Evolutionary conservation across 2,329 filamentous ascomycete species (phyloP), one percentile per base, ranked within the genome.

Genomic region (Waltergamsia citrina): DNA sequence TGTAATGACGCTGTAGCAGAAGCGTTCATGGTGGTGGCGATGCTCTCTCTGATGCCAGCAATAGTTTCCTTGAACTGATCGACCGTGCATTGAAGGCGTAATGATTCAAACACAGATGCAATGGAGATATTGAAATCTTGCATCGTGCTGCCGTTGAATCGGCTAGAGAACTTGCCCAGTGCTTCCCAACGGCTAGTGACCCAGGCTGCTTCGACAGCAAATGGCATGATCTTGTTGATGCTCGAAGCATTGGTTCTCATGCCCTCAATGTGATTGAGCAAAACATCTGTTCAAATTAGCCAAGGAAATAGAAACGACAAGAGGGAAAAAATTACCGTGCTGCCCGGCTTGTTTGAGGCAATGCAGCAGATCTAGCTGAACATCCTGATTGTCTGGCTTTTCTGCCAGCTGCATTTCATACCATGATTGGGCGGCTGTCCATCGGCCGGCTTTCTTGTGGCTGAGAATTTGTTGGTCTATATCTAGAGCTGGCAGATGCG

Each of bases 271-370:
- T 93, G 86, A 40, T 88, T 90, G 18, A 96, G 65, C 14, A 96
- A 70, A 3, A 85, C 81, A 59, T 93, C 85, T 90, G 40, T 17
- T 37, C 32, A 43, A 23, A 43, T 50, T 44, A 52, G 46, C 40
- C 27, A 10, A 35, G 10, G 9, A 27, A 23, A 6, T 6, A 21
- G 14, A 12, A 12, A 11, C 11, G 18, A 15, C 5, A 14, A 15
- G 25, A 22, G 9, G 7, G 32, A 18, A 19, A 17, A 36, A 53
- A 66, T 56, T 63, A 88, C 85, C 85, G 58, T 95, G 81, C 53
- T 96, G 92, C 0, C 90, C 92, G n/a, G 88, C 94, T 53, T 95
- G 87, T 51, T 87, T 88, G 8, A 98, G 67, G 47, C 92, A 96
- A 20, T 79, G 83, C 35, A 98, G 65, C 23, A 98, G 69, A 46